Base-by-base conservation (phyloP, 164 flowering plant species). In the Santalum album region DNA sequence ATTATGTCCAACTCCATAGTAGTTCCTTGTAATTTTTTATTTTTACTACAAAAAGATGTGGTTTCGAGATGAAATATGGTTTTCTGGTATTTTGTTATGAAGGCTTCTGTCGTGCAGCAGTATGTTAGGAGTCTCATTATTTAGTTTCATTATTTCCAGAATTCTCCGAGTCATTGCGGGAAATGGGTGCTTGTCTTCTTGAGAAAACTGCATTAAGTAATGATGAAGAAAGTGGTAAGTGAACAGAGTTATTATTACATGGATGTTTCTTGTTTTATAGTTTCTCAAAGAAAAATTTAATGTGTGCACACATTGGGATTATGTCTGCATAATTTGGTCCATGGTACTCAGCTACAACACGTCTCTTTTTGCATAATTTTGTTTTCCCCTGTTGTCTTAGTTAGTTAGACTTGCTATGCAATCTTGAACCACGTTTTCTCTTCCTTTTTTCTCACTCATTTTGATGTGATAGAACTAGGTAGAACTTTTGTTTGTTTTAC, bases 151-250 rank as follows among this genome's bases (percentile, higher is more conserved):
- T 58, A 34, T 46, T 62, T 74, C 62, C 84, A 90, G 97, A 90
- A 64, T 88, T 91, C 64, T 88, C 96, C 0, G 95, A 84, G 74
- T 86, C 98, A 25, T 63, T 91, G 64, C 67, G 68, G 43, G 98
- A 88, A 51, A 69, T 91, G 85, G 98, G 98, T 49, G 62, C 81
- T 61, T 86, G 95, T 62, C 81, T 91, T 58, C 90, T 91, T 51
- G 80, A 86, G 71, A 88, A 78, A 69, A 81, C 90, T 50, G 88
- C 95, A 45, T 58, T 82, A 45, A 79, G 68, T 76, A 91, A 88
- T 51, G 95, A 91, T 66, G 96, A 88, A 69, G 95, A 88, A 58
- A 80, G 81, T 73, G 96, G 98, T 90, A 44, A 70, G 81, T 65
- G 55, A 47, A 25, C 40, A 3, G 1, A n/a, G 9, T 10, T 56